Evolutionary conservation across 495 filamentous ascomycete genomes (phyloP).

Genomic region (Aspergillus affinis): DNA sequence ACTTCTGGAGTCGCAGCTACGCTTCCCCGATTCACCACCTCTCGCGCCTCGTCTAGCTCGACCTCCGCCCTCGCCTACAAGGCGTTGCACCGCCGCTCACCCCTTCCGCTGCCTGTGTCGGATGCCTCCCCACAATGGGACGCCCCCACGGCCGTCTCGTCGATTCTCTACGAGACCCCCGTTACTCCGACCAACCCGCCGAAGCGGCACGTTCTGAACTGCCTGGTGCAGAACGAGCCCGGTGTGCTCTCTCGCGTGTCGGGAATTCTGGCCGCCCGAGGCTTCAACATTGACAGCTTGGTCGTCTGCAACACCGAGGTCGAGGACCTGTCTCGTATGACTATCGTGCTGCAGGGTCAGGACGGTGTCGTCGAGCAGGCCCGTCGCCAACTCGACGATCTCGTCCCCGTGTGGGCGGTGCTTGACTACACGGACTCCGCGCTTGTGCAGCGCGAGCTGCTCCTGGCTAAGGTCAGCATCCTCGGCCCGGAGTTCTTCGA

Average conservation of each 20-base stretch:
- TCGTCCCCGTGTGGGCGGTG: conserved; percentile 98
- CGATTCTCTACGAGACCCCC: conserved; percentile 98
- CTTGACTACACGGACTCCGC: conserved; percentile 91
- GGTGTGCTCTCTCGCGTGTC: conserved; percentile 95
- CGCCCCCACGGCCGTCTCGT: conserved; percentile 91
- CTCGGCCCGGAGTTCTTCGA: conserved; percentile 97
- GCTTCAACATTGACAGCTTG: conserved; percentile 98
- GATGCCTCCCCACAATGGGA: conserved; percentile 83
- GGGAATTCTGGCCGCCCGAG: conserved; percentile 90
- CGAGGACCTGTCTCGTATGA: conserved; percentile 97
- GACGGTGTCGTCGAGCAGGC: conserved; percentile 98
- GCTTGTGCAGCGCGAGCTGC: conserved; percentile 91
- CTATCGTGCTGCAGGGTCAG: conserved; percentile 92
- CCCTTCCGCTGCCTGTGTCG: conserved; percentile 73
- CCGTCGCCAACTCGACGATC: conserved; percentile 88
- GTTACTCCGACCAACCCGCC: conserved; percentile 77
- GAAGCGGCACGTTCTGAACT: conserved; percentile 95
- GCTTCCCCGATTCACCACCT: conserved; percentile 37
- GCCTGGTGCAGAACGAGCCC: conserved; percentile 97
- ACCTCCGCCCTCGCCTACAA: conserved; percentile 97
- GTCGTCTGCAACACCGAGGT: conserved; percentile 98
- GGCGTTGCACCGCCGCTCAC: conserved; percentile 85
- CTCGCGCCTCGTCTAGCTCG: conserved; percentile 55
- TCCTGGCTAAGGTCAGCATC: conserved; percentile 95
- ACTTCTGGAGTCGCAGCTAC: conserved; percentile 35